Conservation (phyloP, 75 land plant species). For the Isoetes taiwanensis region DNA sequence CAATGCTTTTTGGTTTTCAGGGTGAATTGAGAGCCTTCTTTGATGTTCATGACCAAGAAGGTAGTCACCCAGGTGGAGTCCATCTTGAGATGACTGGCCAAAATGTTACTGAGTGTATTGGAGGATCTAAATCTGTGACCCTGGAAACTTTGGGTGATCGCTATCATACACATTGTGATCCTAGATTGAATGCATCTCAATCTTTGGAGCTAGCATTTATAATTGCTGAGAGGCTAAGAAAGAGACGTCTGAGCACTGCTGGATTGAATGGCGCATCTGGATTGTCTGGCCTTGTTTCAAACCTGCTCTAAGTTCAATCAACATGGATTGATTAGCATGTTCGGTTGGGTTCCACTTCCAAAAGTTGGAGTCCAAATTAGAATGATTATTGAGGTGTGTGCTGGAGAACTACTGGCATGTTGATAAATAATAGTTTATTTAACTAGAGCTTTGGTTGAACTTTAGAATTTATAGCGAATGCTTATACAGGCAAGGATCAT, state of each 20-base stretch:
- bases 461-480: too few relatives aligned
- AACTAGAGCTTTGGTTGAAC: too few relatives aligned
- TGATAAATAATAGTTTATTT: too few relatives aligned
- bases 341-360: too few relatives aligned
- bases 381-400: too few relatives aligned
- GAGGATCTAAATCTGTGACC: conserved; percentile 46
- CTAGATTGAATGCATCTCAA: conserved; percentile 62
- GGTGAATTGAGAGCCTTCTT: conserved; percentile 64
- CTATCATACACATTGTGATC: conserved; percentile 57
- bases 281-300: too few relatives aligned
- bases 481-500: too few relatives aligned
- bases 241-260: conserved; percentile 25
- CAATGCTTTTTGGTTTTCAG: conserved; percentile 14
- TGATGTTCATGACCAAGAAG: conserved; percentile 73
- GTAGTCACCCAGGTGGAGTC: conserved; percentile 69
- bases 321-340: too few relatives aligned
- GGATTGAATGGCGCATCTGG: too few relatives aligned
- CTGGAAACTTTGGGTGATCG: conserved; percentile 46
- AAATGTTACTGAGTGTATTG: conserved; percentile 73
- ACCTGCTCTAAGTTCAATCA: too few relatives aligned
- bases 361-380: too few relatives aligned
- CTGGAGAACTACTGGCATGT: too few relatives aligned
- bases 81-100: conserved; percentile 81
- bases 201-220: conserved; percentile 67
- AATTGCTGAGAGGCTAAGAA: conserved; percentile 62